Percentiles rank a stretch among this genome's conserved stretches.
These are phyloP conservation scores for Jackrogersella multiformis DNA, from an alignment of 495 filamentous ascomycete genomes.

Conservation along the genomic window DNA sequence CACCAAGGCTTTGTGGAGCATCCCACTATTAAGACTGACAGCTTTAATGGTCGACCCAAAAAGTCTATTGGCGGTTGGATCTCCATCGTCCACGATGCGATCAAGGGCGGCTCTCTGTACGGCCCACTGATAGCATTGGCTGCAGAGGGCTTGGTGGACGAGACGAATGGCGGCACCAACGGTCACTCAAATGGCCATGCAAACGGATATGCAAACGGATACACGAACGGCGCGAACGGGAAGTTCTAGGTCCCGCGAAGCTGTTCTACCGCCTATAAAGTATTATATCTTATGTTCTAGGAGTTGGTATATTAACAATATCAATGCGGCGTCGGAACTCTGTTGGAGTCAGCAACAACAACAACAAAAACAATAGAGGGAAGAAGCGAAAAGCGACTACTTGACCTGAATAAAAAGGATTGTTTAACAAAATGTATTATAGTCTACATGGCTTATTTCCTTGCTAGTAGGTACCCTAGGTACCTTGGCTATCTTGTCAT, in stretches of 20 bases:
- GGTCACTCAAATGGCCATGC: conserved; percentile 15
- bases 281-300: background rate
- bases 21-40: conserved; percentile 44
- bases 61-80: conserved; percentile 42
- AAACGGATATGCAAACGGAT: conserved; percentile 2
- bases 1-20: conserved; percentile 56
- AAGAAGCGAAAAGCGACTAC: background rate
- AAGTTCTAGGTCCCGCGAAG: conserved; percentile 2
- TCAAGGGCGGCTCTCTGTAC: conserved; percentile 43
- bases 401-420: background rate
- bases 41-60: conserved; percentile 27
- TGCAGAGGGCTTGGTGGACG: conserved; percentile 23
- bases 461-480: no score
- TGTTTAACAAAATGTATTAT: conserved; percentile 18
- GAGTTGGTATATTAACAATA: background rate
- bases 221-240: conserved; percentile 21
- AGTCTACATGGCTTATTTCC: conserved; percentile 20
- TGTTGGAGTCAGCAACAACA: background rate
- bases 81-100: conserved; percentile 43
- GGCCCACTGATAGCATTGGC: conserved; percentile 33
- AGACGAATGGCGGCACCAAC: conserved; percentile 20
- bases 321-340: background rate
- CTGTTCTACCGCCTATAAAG: background rate
- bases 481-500: conserved; percentile 6
- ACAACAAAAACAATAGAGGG: background rate